phyloP scores from a whole-genome alignment of 176 grass and related monocot genomes.

The Eremochloa ophiuroides region DNA sequence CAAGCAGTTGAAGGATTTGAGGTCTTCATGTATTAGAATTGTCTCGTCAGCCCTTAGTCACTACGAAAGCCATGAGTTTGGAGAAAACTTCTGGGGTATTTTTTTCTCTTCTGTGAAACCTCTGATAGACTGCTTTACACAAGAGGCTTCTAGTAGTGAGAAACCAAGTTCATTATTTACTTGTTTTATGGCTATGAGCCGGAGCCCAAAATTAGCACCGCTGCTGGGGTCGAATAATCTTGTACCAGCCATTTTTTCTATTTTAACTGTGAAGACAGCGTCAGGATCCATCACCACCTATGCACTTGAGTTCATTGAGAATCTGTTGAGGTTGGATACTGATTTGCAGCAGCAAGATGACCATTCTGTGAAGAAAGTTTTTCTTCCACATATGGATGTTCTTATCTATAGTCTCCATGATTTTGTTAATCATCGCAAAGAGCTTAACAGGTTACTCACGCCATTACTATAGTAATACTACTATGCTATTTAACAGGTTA shows the following conservation, averaged over 20 bases:
- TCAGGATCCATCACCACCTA: slow-evolving; percentile 71
- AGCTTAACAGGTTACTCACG: slow-evolving; percentile 53
- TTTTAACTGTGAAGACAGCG: slow-evolving; percentile 78
- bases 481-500: slow-evolving; percentile 51
- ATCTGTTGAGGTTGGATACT: slow-evolving; percentile 79
- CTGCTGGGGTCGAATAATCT: slow-evolving; percentile 71
- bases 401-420: slow-evolving; percentile 75
- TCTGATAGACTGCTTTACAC: slow-evolving; percentile 73
- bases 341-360: slow-evolving; percentile 59
- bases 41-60: slow-evolving; percentile 69
- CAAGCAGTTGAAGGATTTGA: slow-evolving; percentile 82
- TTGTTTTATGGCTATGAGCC: slow-evolving; percentile 89
- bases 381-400: slow-evolving; percentile 73
- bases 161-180: slow-evolving; percentile 86
- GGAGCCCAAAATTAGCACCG: slow-evolving; percentile 60
- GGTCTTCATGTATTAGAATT: slow-evolving; percentile 70
- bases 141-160: slow-evolving; percentile 83
- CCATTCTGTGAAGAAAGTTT: slow-evolving; percentile 54
- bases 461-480: not conserved
- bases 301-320: slow-evolving; percentile 81
- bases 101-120: slow-evolving; percentile 81
- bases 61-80: slow-evolving; percentile 64
- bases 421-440: slow-evolving; percentile 72
- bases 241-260: slow-evolving; percentile 76
- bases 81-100: slow-evolving; percentile 72